These are phyloP conservation scores for Neocucurbitaria cava DNA, from an alignment of 2,329 filamentous ascomycete genomes.

Conservation along the genomic window DNA sequence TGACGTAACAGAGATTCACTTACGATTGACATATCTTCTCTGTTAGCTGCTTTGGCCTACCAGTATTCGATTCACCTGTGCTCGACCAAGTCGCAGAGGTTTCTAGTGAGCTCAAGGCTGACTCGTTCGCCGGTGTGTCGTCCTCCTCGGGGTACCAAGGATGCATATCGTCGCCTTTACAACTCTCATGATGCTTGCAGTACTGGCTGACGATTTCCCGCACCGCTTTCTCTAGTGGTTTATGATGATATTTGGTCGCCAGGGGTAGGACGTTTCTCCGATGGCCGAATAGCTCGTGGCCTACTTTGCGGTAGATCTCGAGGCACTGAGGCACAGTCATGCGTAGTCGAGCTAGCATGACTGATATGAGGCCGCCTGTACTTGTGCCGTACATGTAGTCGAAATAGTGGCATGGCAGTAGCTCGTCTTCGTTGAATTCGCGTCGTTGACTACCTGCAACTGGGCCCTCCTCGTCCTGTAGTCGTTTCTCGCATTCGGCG, in stretches of 20 bases:
- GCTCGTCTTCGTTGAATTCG: conserved; percentile 50
- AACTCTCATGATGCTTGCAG: conserved; percentile 52
- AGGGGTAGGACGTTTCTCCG: conserved; percentile 54
- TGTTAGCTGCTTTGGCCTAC: conserved; percentile 27
- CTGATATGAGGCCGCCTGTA: conserved; percentile 60
- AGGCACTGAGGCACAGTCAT: conserved; percentile 59
- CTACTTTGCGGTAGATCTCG: conserved; percentile 56
- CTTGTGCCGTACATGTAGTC: conserved; percentile 62
- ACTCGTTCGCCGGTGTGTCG: neutral
- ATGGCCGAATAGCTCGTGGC: conserved; percentile 57
- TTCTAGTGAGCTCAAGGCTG: conserved; percentile 14
- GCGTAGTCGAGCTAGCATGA: conserved; percentile 57
- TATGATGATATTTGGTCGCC: conserved; percentile 58
- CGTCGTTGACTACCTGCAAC: conserved; percentile 31
- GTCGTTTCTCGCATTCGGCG: conserved; percentile 51
- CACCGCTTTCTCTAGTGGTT: conserved; percentile 57
- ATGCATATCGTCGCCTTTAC: conserved; percentile 54
- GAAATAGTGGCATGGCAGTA: conserved; percentile 61
- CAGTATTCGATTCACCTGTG: conserved; percentile 7
- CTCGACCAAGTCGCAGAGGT: conserved; percentile 30
- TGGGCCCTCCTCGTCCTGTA: conserved; percentile 54
- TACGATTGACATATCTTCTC: conserved; percentile 49
- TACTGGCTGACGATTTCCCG: conserved; percentile 53
- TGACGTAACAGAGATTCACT: conserved; percentile 13
- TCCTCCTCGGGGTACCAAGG: conserved; percentile 46